Percentiles rank a stretch among this genome's conserved stretches.
These are phyloP conservation scores for Saturnispora gosingensis DNA, from an alignment of 805 yeast genomes.

Conservation along the genomic window DNA sequence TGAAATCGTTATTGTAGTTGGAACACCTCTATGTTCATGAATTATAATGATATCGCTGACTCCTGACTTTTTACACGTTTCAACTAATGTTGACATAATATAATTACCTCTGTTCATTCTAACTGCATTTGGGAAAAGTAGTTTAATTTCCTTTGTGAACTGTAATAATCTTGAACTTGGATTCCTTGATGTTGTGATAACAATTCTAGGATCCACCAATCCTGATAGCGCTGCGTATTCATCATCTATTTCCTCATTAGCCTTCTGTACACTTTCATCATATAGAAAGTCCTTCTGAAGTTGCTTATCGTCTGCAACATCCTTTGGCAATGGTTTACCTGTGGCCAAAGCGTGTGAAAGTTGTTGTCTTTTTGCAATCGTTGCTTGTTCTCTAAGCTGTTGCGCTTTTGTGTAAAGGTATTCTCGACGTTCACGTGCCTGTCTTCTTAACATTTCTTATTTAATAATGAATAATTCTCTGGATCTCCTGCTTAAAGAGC, in stretches of 20 bases:
- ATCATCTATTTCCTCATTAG: slow-evolving; percentile 55
- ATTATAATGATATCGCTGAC: slow-evolving; percentile 77
- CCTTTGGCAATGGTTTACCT: slow-evolving; percentile 86
- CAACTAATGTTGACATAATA: slow-evolving; percentile 73
- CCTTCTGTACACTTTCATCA: slow-evolving; percentile 64
- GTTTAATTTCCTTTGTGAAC: slow-evolving; percentile 84
- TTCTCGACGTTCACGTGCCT: slow-evolving; percentile 94
- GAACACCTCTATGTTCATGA: slow-evolving; percentile 98
- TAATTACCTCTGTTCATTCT: slow-evolving; percentile 91
- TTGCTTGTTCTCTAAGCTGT: slow-evolving; percentile 80
- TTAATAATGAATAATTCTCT: background rate
- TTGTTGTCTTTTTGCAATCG: slow-evolving; percentile 79
- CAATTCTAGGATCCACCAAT: slow-evolving; percentile 77
- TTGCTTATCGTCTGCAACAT: slow-evolving; percentile 76
- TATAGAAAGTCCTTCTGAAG: slow-evolving; percentile 75
- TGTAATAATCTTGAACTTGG: slow-evolving; percentile 81
- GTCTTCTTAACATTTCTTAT: slow-evolving; percentile 63
- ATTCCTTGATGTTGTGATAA: slow-evolving; percentile 89
- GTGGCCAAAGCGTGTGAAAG: slow-evolving; percentile 81
- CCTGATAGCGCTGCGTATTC: slow-evolving; percentile 88
- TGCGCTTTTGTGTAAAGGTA: slow-evolving; percentile 82
- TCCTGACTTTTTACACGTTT: slow-evolving; percentile 68
- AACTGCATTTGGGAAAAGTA: slow-evolving; percentile 82
- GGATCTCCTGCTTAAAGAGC: background rate
- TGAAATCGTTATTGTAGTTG: slow-evolving; percentile 83